Conservation (phyloP, 2,329 filamentous ascomycete species). For the Calonectria pteridis region DNA sequence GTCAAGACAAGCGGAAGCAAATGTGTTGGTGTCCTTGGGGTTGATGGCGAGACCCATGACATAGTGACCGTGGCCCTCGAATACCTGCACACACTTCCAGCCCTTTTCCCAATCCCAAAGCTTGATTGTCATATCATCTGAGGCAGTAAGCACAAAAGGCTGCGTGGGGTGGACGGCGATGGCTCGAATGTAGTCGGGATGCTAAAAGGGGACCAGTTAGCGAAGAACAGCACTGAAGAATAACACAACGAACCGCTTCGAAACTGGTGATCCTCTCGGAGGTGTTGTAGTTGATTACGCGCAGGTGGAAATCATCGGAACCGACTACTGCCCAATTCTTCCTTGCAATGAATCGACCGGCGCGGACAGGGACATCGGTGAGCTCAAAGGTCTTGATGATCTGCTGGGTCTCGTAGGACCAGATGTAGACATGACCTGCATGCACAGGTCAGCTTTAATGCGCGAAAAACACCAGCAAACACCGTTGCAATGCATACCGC, state of each 20-base stretch:
- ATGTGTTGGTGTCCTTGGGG: slow-evolving; percentile 93
- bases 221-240: background rate
- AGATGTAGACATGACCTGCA: slow-evolving; percentile 96
- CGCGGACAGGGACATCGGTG: slow-evolving; percentile 96
- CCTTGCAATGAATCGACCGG: slow-evolving; percentile 93
- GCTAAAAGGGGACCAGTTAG: slow-evolving; percentile 57
- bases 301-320: slow-evolving; percentile 88
- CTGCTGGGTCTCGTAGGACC: slow-evolving; percentile 96
- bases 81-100: slow-evolving; percentile 98
- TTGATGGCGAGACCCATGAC: slow-evolving; percentile 98
- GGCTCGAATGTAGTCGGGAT: slow-evolving; percentile 97
- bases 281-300: slow-evolving; percentile 99
- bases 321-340: slow-evolving; percentile 99
- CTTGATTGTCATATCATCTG: slow-evolving; percentile 98
- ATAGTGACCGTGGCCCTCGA: slow-evolving; percentile 96
- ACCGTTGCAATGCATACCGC: slow-evolving; percentile 69
- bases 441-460: slow-evolving; percentile 24
- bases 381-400: slow-evolving; percentile 99
- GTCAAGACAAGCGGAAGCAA: slow-evolving; percentile 95
- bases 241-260: slow-evolving; percentile 65
- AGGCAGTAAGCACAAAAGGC: slow-evolving; percentile 94
- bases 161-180: slow-evolving; percentile 96
- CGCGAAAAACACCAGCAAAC: background rate
- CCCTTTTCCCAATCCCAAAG: slow-evolving; percentile 99
- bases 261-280: slow-evolving; percentile 98